Evolutionary conservation across 2,329 filamentous ascomycete species (phyloP), one percentile per base, ranked within the genome.

Genomic region (Fusarium gaditjirri): DNA sequence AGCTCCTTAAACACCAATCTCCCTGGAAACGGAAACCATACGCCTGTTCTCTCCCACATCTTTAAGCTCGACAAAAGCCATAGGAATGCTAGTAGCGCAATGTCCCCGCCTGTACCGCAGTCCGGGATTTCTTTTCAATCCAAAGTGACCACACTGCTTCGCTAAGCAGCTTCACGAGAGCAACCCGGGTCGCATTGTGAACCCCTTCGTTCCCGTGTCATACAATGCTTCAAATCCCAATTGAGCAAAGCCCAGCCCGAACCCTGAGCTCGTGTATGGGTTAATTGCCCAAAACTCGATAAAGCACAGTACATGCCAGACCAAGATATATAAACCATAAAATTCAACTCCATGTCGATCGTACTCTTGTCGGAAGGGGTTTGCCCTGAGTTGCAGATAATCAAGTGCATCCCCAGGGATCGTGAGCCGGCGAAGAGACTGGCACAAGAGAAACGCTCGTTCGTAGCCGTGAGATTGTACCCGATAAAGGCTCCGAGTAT

Each of bases 11-110:
- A 73, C 74, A 76, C 63, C 61, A 49, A 62, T 67, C 67, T 65
- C 68, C 65, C 61, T 59, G 47, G 61, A 76, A 74, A 65, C 67
- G 44, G 53, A 73, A 74, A 65, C 72, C 65, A 68, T 75, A 62
- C 65, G 70, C 64, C 67, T 73, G 50, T 71, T 56, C 66, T 67
- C 63, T 54, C 56, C 49, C 43, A 52, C 46, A 53, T 61, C 55
- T 65, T 50, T 62, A 58, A 67, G 54, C 36, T 56, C 54, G 60
- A 42, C 38, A 62, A 23, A 70, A 57, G 47, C 46, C 61, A 65
- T 56, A 64, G 62, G 66, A 71, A 73, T 74, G 69, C 55, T 46
- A 68, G 65, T 50, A 58, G 61, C 39, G 47, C 58, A 35, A 50
- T 54, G 35, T 55, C 58, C 65, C 52, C 59, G 41, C 64, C 57